Evolutionary conservation across 2,329 filamentous ascomycete species (phyloP), one percentile per base, ranked within the genome.

Genomic region (Penicillium sp.): DNA sequence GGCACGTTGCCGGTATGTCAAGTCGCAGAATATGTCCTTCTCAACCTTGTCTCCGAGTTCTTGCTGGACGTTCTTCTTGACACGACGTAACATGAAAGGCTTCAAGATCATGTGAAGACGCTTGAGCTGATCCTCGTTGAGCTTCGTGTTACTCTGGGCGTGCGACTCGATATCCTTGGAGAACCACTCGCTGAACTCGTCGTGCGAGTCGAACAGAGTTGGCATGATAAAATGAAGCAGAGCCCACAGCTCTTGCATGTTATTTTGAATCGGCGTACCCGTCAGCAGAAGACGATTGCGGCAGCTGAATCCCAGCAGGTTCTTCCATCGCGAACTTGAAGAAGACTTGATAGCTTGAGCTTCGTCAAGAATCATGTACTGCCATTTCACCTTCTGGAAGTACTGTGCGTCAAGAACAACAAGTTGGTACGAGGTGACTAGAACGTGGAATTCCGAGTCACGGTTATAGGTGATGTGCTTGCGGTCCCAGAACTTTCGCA

Each of bases 51-150:
- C 94, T 45, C 94, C 94, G 46, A 99, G 85, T 73, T 99, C 94
- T 75, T 97, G 97, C 73, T 99, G 94, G 47, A 99, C 94, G 72
- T 99, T 93, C 79, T 97, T 97, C 86, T 99, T 99, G 76, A 99
- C 91, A 84, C 94, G 93, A 66, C 94, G 90, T 72, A 99, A 85
- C 94, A 99, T 99, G 80, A 99, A 99, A 0, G 94, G 94, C 77
- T 99, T 97, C 63, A 99, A 78, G 65, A 99, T 99, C 92, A 97
- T 96, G 74, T 99, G 94, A 65, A 99, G 79, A 77, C 94, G 90
- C 76, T 91, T 91, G 50, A 99, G 86, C 77, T 99, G 94, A 69
- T 97, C 93, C 72, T 99, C 94, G 68, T 99, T 99, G 56, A 99
- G 87, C 72, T 97, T 97, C n/a, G 93, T 97, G 70, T 99, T 97